These are phyloP conservation scores for Firmiana major DNA, from an alignment of 345 rosid species.

Conservation along the genomic window DNA sequence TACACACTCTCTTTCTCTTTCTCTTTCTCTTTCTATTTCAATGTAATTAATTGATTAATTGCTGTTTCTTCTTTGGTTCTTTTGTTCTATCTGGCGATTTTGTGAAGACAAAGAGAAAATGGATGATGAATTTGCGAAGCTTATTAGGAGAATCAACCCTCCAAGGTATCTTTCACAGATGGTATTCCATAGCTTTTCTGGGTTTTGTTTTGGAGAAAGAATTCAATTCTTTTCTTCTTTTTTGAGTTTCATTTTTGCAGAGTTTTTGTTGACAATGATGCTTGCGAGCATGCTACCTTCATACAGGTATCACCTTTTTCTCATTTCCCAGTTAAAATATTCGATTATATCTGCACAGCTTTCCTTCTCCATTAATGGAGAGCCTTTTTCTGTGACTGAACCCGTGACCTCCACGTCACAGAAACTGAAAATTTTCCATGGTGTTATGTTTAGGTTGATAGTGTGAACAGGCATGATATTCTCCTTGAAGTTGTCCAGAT, in stretches of 20 bases:
- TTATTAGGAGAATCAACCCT: constrained; percentile 47
- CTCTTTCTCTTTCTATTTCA: neutral
- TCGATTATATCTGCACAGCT: too few relatives aligned
- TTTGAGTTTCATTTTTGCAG: constrained; percentile 24
- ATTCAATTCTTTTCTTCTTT: neutral
- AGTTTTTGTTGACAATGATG: constrained; percentile 42
- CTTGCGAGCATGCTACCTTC: constrained; percentile 41
- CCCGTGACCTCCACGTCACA: too few relatives aligned
- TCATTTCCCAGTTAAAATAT: neutral
- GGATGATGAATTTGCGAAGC: constrained; percentile 53
- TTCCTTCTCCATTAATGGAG: too few relatives aligned
- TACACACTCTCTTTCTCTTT: neutral
- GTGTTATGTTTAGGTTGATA: constrained; percentile 32
- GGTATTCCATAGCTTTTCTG: neutral
- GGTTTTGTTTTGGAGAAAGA: neutral
- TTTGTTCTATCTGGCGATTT: neutral
- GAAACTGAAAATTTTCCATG: neutral
- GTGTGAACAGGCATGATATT: constrained; percentile 39
- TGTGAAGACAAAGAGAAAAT: constrained; percentile 7
- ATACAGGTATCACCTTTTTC: constrained; percentile 29
- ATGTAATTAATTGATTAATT: neutral
- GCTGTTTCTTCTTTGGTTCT: neutral
- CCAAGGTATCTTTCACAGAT: constrained; percentile 26
- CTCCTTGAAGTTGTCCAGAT: constrained; percentile 51
- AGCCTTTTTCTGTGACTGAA: too few relatives aligned